Conservation (phyloP, 495 filamentous ascomycete genomes). For the Podospora australis region DNA sequence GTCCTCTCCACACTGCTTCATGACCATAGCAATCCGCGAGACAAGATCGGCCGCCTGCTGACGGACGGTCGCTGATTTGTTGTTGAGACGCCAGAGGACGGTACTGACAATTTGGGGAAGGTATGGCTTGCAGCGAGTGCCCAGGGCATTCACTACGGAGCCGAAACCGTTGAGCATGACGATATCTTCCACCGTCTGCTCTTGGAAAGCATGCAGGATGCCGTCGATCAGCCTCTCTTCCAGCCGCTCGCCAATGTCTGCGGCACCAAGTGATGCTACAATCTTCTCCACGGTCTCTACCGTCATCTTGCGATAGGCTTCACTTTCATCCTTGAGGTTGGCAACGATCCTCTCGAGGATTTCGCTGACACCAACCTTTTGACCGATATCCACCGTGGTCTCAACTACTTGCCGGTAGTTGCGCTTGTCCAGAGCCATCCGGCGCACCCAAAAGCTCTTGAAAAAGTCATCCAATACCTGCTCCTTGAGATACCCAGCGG, state of each 20-base stretch:
- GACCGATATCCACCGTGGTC: conserved; percentile 93
- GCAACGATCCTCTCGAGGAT: conserved; percentile 88
- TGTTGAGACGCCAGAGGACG: conserved; percentile 96
- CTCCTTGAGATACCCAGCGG: conserved; percentile 88
- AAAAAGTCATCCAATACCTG: conserved; percentile 94
- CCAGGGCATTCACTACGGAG: conserved; percentile 92
- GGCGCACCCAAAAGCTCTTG: conserved; percentile 96
- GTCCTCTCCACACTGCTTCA: conserved; percentile 98
- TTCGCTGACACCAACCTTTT: conserved; percentile 93
- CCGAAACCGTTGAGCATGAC: conserved; percentile 98
- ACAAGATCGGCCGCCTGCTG: conserved; percentile 97
- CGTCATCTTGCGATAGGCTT: conserved; percentile 98
- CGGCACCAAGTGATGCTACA: conserved; percentile 83
- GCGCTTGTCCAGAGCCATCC: conserved; percentile 94
- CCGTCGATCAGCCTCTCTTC: conserved; percentile 94
- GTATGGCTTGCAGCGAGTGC: conserved; percentile 91
- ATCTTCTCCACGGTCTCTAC: conserved; percentile 96
- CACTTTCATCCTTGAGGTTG: conserved; percentile 97
- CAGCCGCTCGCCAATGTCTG: conserved; percentile 84
- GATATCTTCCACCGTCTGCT: conserved; percentile 94
- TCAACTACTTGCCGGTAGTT: conserved; percentile 98
- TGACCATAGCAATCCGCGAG: conserved; percentile 92
- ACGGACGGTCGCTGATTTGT: conserved; percentile 91
- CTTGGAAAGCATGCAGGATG: conserved; percentile 95
- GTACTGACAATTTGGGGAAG: conserved; percentile 93